Evolutionary conservation across 2,329 filamentous ascomycete genomes (phyloP), one percentile per base, ranked within the genome.

Genomic region (Waltergamsia citrina): DNA sequence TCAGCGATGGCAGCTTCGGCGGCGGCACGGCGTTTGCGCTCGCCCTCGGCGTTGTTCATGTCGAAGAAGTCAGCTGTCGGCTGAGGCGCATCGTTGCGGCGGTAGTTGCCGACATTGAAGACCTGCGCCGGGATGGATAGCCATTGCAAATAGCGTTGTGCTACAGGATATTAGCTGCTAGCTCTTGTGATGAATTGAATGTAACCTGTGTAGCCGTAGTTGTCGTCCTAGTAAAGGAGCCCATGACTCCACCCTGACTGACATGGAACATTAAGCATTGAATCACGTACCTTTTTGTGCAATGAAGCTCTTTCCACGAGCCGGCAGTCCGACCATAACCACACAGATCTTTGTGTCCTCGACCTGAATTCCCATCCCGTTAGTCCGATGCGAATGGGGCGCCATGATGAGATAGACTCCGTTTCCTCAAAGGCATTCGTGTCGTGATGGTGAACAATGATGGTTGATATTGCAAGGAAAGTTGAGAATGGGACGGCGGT

Each of bases 281-380:
- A 37, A 38, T 38, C 30, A 56, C 66, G 51, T 67, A 92, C 88
- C 87, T 75, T 95, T 95, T 53, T 94, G 87, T 46, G 92, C 90
- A 56, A 98, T 96, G 59, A 94, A 78, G 65, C 86, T 94, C 73
- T 98, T 98, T 52, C 92, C 92, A 47, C 92, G 74, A 41, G 92
- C 92, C 36, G 92, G 92, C 54, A 98, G 71, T 45, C 92, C 92
- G 40, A 98, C 92, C 92, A 98, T 96, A 50, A 98, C 87, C 43
- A 98, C 88, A 60, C 90, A 96, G 65, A 98, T 93, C 59, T 85
- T 85, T 40, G 85, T 90, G 60, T 95, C 87, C 68, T 96, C 90
- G 49, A 84, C 85, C 85, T 94, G 82, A 44, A 88, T 73, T 51
- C 81, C 82, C 49, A 75, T 64, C 45, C 81, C 78, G 57, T 79